A percentile compares a stretch with the other conserved stretches of the same genome.
These are phyloP conservation scores for Boletus rubroflammeus DNA, from an alignment of 768 basidiomycete genomes.

Conservation along the genomic window DNA sequence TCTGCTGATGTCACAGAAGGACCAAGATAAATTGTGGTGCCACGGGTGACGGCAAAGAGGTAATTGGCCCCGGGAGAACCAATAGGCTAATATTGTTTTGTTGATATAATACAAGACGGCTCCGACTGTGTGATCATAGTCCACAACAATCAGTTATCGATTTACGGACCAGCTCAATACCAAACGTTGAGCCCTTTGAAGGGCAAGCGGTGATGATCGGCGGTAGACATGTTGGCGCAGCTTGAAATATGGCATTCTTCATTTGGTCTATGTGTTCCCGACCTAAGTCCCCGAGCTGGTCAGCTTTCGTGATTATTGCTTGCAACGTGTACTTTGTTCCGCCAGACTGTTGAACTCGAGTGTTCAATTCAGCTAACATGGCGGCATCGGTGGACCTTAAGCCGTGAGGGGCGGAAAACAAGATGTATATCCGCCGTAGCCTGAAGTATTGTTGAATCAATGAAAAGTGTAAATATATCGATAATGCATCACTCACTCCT, in stretches of 20 bases:
- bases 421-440: constrained; percentile 64
- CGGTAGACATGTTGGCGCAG: constrained; percentile 58
- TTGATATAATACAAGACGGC: neutral
- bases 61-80: no score
- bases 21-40: neutral
- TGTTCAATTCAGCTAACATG: constrained; percentile 56
- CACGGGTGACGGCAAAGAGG: neutral
- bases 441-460: constrained; percentile 33
- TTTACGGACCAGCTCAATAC: constrained; percentile 52
- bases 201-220: constrained; percentile 55
- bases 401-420: constrained; percentile 66
- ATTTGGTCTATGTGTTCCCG: constrained; percentile 39
- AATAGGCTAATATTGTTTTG: neutral
- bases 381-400: constrained; percentile 51
- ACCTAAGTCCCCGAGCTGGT: constrained; percentile 41
- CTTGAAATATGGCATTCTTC: constrained; percentile 48
- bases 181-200: constrained; percentile 48
- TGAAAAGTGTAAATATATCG: neutral
- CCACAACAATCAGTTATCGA: constrained; percentile 63
- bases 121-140: constrained; percentile 16
- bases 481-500: constrained; percentile 45
- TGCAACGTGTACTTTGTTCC: constrained; percentile 58
- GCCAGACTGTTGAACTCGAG: constrained; percentile 29
- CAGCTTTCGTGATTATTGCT: constrained; percentile 69
- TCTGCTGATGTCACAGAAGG: neutral